phyloP scores from a whole-genome alignment of 2,329 filamentous ascomycete species.

The Fusarium setosum region DNA sequence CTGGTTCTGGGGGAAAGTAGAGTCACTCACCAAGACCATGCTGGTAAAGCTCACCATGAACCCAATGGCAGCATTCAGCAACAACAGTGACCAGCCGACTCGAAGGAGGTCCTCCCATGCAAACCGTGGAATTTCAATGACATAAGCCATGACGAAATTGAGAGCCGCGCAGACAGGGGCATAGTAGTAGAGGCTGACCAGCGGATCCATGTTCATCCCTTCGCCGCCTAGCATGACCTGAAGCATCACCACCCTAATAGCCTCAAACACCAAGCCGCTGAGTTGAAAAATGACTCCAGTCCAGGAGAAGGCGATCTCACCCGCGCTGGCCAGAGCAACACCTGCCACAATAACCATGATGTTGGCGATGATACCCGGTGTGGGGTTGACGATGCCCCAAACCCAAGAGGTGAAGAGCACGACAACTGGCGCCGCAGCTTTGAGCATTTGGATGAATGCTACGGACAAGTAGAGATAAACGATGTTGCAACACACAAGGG shows the following conservation, averaged over 20 bases:
- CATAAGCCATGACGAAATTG: background rate
- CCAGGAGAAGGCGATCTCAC: conserved; percentile 6
- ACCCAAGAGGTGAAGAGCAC: conserved; percentile 12
- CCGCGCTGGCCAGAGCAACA: conserved; percentile 2
- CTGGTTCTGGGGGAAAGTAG: fast-evolving
- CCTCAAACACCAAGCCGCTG: conserved; percentile 17
- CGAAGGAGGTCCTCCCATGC: background rate
- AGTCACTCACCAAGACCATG: conserved; percentile 13
- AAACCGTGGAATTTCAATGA: conserved; percentile 10
- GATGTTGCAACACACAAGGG: conserved; percentile 16
- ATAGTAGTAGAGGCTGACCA: conserved; percentile 30
- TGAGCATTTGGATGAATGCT: conserved; percentile 22
- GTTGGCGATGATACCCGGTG: background rate
- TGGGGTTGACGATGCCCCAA: conserved; percentile 7
- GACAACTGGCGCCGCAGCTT: conserved; percentile 5
- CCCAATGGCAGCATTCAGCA: conserved; percentile 18
- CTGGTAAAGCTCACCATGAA: conserved; percentile 10
- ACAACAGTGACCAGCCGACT: background rate
- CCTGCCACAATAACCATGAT: conserved; percentile 6
- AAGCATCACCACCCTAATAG: conserved; percentile 22
- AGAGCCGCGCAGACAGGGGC: conserved; percentile 15
- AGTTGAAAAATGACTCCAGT: conserved; percentile 9
- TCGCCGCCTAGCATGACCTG: conserved; percentile 30
- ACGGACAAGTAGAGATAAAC: conserved; percentile 17
- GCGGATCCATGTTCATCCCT: conserved; percentile 26